Conservation (phyloP, 225 moss, liverwort and hornwort genomes). For the Bryoerythrophyllum caledonicum region DNA sequence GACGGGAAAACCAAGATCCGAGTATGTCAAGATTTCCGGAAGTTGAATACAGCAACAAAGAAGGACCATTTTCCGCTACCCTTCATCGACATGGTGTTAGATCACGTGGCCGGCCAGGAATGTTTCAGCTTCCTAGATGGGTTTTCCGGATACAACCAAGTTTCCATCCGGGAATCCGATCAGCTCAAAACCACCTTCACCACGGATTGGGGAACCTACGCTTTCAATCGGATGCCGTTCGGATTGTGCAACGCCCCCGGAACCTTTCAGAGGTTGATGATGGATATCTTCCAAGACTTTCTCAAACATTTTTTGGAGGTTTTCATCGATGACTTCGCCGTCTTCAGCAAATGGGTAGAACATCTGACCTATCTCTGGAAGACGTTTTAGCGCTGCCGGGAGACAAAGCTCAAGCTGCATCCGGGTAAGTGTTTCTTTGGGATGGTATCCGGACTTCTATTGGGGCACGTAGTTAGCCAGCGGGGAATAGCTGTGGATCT, state of each 20-base stretch:
- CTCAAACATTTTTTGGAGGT: not conserved
- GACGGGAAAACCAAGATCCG: not conserved
- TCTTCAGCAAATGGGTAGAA: not conserved
- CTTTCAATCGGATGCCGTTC: not conserved
- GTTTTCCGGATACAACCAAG: constrained; percentile 24
- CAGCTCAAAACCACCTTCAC: constrained; percentile 15
- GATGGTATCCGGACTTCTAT: not conserved
- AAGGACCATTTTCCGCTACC: constrained; percentile 5
- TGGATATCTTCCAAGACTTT: too few relatives aligned
- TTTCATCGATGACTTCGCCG: too few relatives aligned
- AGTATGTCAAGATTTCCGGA: constrained; percentile 1
- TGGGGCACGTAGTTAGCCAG: not conserved
- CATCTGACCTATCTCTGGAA: not conserved
- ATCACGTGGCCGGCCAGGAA: constrained; percentile 17
- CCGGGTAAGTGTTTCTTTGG: not conserved
- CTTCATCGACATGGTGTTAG: not conserved
- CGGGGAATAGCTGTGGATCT: too few relatives aligned
- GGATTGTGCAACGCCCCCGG: not conserved
- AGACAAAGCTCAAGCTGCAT: not conserved
- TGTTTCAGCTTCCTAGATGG: not conserved
- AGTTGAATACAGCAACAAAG: not conserved
- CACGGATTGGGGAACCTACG: too few relatives aligned
- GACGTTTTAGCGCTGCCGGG: not conserved
- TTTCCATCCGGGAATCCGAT: not conserved
- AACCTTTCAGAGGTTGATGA: too few relatives aligned